Conservation (phyloP, 208 protist genomes). For the Leishmania amazonensis region DNA sequence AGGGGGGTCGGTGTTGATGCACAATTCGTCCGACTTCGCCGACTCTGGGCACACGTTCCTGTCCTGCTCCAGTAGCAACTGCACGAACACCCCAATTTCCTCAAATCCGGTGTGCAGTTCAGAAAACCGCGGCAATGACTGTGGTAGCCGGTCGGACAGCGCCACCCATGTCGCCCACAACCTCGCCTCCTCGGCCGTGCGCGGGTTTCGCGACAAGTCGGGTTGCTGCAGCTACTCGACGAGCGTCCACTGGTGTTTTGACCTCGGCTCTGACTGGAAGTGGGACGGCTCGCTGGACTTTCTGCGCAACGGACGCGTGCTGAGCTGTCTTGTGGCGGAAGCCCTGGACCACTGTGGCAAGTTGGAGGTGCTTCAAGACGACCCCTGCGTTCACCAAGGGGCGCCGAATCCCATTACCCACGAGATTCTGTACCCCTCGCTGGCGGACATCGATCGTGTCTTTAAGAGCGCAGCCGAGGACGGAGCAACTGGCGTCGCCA, state of each 20-base stretch:
- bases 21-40: not conserved
- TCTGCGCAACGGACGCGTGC: constrained; percentile 45
- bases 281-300: constrained; percentile 47
- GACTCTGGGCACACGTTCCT: not conserved
- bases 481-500: not conserved
- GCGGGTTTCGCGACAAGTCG: constrained; percentile 4
- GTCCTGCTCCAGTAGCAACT: not conserved
- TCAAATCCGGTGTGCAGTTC: not conserved
- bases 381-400: constrained; percentile 14
- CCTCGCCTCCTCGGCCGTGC: not conserved
- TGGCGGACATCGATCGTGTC: constrained; percentile 33
- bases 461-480: not conserved
- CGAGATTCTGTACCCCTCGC: constrained; percentile 40
- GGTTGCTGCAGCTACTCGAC: not conserved
- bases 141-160: constrained; percentile 2
- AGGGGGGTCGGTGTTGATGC: not conserved
- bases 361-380: constrained; percentile 23
- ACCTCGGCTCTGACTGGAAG: constrained; percentile 33
- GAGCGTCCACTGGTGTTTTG: constrained; percentile 22
- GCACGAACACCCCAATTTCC: not conserved
- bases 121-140: not conserved
- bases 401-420: constrained; percentile 23
- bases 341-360: constrained; percentile 34
- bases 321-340: constrained; percentile 39
- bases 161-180: not conserved